These are phyloP conservation scores for Pyrus communis DNA, from an alignment of 306 rosid genomes.

Conservation along the genomic window DNA sequence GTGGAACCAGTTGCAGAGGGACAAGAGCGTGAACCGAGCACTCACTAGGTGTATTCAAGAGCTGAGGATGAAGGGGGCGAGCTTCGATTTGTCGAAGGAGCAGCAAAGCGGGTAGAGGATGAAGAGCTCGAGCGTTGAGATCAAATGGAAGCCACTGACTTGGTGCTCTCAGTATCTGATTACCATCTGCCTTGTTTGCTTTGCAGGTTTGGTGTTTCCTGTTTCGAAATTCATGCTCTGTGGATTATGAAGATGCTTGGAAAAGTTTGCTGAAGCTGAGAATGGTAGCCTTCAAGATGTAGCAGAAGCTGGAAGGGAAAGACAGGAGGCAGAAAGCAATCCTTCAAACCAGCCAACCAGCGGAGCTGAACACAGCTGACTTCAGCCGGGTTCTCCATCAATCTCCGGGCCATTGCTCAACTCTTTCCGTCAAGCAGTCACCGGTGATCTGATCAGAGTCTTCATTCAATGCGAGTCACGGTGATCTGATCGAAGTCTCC, in stretches of 20 bases:
- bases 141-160: slow-evolving; percentile 63
- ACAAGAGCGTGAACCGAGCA: slow-evolving; percentile 41
- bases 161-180: slow-evolving; percentile 41
- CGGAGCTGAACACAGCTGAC: neutral
- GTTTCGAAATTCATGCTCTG: slow-evolving; percentile 69
- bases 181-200: slow-evolving; percentile 46
- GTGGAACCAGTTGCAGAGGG: slow-evolving; percentile 48
- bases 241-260: slow-evolving; percentile 25
- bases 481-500: neutral
- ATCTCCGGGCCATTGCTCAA: neutral
- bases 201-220: slow-evolving; percentile 54
- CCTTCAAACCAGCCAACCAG: neutral
- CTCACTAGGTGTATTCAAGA: slow-evolving; percentile 62
- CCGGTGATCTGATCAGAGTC: neutral
- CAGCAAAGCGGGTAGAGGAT: slow-evolving; percentile 53
- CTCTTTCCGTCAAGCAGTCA: neutral
- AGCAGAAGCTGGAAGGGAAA: neutral
- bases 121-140: slow-evolving; percentile 92
- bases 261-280: no score
- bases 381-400: neutral
- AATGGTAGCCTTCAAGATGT: neutral
- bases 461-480: no score
- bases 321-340: neutral
- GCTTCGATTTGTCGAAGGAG: slow-evolving; percentile 73
- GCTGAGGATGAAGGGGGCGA: slow-evolving; percentile 84